A percentile compares a stretch with the other conserved stretches of the same genome.
Conservation (phyloP, 345 rosid genomes). For the Eucalyptus polyanthemos region DNA sequence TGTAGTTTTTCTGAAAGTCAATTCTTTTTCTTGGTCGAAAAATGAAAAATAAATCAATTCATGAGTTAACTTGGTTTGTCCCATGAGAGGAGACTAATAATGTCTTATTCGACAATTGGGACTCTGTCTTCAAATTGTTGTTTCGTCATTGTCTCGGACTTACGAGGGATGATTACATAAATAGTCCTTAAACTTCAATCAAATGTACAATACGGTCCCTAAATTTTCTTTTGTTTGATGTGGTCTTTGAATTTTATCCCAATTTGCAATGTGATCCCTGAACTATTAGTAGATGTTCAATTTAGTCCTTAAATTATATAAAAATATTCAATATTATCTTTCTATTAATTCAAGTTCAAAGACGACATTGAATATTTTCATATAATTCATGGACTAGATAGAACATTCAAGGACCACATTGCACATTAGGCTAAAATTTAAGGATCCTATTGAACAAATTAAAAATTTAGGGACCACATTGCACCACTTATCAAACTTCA, state of each 20-base stretch:
- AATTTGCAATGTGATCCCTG: neutral
- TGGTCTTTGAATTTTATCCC: neutral
- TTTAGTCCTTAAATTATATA: too few species aligned
- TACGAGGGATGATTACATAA: neutral
- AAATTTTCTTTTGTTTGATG: too few species aligned
- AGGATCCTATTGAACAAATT: neutral
- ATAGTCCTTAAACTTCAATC: neutral
- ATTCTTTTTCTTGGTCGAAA: neutral
- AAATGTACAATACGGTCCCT: neutral
- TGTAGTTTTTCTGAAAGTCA: neutral
- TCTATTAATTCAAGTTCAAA: too few species aligned
- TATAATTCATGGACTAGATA: neutral
- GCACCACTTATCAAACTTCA: neutral
- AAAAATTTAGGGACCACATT: fast-evolving
- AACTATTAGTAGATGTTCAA: neutral
- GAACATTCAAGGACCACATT: neutral
- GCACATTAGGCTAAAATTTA: too few species aligned
- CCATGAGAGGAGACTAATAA: neutral
- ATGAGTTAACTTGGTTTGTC: neutral
- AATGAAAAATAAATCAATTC: neutral
- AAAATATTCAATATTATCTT: fast-evolving
- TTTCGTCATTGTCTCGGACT: neutral
- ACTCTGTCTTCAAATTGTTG: neutral
- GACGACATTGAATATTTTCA: neutral
- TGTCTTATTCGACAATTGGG: neutral